Evolutionary conservation across 345 rosid species (phyloP), one percentile per base, ranked within the genome.

Genomic region (Crucihimalaya himalaica): DNA sequence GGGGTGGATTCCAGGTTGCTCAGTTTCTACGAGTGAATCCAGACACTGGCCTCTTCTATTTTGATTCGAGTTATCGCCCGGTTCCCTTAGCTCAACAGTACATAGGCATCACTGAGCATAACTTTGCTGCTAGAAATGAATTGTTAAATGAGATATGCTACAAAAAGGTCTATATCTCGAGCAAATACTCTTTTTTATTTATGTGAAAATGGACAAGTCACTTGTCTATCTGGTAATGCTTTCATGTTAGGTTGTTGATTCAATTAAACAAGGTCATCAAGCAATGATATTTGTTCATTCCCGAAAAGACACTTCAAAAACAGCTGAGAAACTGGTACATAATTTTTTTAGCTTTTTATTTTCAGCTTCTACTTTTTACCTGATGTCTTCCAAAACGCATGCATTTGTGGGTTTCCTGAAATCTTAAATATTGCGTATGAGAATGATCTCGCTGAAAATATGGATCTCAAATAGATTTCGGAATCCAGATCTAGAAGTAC

Each of bases 221-320:
- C 65, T 77, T 78, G 68, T 47, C 31, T 57, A 48, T 31, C 53
- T 70, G 73, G 72, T 59, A 54, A 20, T 65, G 40, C 29, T 52
- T 56, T 71, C 60, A 55, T 80, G 70, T 70, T 77, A 94, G 98
- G 89, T 94, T 74, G 87, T 83, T 76, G 95, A 91, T 78, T 91
- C 98, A 46, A 37, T 94, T 51, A 87, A 74, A 85, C 96, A 89
- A 81, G 98, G 98, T 53, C 89, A 94, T 82, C 98, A 94, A 72
- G 97, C 84, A 28, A 94, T 94, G 98, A 88, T 94, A 19, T 94
- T 94, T 86, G 98, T 94, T 79, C 97, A 94, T 83, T 89, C 98
- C 25, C 83, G 98, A 37, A 94, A 94, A 84, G 98, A 94, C 83
- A 94, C 98, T 18, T 91, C 85, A 71, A 94, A 94, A 86, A 94